These are phyloP conservation scores for Pseudophaeomoniella oleicola DNA, from an alignment of 2,329 filamentous ascomycete genomes.

Conservation along the genomic window DNA sequence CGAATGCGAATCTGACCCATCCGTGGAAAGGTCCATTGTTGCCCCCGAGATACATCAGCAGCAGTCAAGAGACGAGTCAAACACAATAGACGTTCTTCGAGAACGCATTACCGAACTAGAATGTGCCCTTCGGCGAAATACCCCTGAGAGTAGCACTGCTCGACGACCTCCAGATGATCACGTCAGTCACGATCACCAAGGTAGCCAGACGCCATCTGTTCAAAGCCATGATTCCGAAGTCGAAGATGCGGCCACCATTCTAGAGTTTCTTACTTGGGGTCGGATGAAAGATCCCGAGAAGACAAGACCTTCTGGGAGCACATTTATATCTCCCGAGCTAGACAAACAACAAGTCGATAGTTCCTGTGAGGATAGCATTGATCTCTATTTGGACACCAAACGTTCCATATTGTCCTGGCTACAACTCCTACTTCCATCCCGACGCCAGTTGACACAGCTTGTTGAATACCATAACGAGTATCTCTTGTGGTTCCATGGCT, in stretches of 20 bases:
- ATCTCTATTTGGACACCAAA: slow-evolving; percentile 9
- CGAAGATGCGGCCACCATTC: slow-evolving; percentile 29
- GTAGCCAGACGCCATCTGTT: not conserved
- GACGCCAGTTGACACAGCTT: slow-evolving; percentile 10
- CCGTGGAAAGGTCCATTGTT: slow-evolving; percentile 5
- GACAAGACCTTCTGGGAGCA: slow-evolving; percentile 6
- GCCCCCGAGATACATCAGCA: slow-evolving; percentile 4
- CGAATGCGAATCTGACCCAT: slow-evolving; percentile 5
- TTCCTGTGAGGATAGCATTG: slow-evolving; percentile 11
- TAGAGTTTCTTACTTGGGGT: slow-evolving; percentile 35
- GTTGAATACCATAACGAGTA: slow-evolving; percentile 23
- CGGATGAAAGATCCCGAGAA: slow-evolving; percentile 25
- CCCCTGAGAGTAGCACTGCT: slow-evolving; percentile 3
- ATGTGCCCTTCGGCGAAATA: slow-evolving; percentile 10
- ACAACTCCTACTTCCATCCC: slow-evolving; percentile 21
- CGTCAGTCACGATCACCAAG: slow-evolving; percentile 1
- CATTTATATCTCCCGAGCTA: slow-evolving; percentile 3
- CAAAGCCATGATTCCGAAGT: slow-evolving; percentile 15
- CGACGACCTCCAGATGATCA: slow-evolving; percentile 3
- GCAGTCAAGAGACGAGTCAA: slow-evolving; percentile 4
- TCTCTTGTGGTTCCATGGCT: slow-evolving; percentile 25
- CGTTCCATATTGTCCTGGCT: slow-evolving; percentile 15
- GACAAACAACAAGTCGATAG: slow-evolving; percentile 3
- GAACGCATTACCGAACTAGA: slow-evolving; percentile 15
- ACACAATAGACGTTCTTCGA: slow-evolving; percentile 11